Base-by-base conservation (phyloP, 2,329 filamentous ascomycete genomes). In the Hymenotorrendiella dingleyae region DNA sequence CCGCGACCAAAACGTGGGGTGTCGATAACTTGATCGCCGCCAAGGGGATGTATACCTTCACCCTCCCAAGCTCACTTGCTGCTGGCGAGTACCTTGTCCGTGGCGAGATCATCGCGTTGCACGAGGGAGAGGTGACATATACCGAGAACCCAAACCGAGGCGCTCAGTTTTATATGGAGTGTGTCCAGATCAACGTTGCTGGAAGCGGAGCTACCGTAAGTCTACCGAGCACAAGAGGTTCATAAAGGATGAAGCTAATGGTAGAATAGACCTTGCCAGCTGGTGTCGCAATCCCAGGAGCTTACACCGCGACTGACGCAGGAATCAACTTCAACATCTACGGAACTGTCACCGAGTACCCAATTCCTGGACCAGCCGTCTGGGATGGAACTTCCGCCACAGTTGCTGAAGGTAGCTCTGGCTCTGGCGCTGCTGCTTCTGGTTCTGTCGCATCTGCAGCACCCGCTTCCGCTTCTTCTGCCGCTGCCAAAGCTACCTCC, bases 161-260 rank as follows among this genome's bases (percentile, higher is more conserved):
- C 36, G 65, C 67, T 14, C 67, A 70, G 49, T 62, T 69, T 47
- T 70, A 70, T 55, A 63, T 65, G 56, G 63, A 64, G 50, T 69
- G 65, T 54, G 58, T 66, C 16, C 64, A 69, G 53, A 51, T 70
- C 46, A 64, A 59, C 43, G 61, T 68, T 32, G 60, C 57, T 23
- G 60, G 58, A 10, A 54, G 54, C 14, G 52, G 50, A 38, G 14
- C 29, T 12, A 44, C 38, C 22, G 36, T 43, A n/a, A 28, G 40
- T 36, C 40, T 30, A 16, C 12, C 14, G 29, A 19, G 4, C 12
- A n/a, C 17, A 8, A 4, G 7, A 4, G 12, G 16, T 34, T 34
- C 16, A n/a, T n/a, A n/a, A n/a, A n/a, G n/a, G n/a, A n/a, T n/a
- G n/a, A n/a, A n/a, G n/a, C n/a, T n/a, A n/a, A n/a, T n/a, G n/a